Evolutionary conservation across 495 filamentous ascomycete species (phyloP).

Genomic region (Penicillium cosmopolitanum): DNA sequence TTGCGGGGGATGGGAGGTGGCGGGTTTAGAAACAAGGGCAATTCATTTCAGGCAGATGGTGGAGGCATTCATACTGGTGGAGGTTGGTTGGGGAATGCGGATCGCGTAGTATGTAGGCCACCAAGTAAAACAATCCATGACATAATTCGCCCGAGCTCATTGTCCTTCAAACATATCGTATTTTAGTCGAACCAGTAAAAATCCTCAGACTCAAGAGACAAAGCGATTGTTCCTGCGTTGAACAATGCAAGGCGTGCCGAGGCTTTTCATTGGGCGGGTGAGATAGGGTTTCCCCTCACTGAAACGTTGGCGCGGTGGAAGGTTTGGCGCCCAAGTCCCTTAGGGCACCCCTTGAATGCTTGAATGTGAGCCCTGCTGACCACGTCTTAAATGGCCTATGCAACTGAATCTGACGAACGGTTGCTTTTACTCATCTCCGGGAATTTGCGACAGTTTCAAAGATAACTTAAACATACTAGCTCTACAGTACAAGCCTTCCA

Average conservation of each 20-base stretch:
- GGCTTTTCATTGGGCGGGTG: not conserved
- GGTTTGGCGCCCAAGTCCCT: not conserved
- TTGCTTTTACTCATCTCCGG: no score
- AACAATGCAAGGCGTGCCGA: not conserved
- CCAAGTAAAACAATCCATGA: not conserved
- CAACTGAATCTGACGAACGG: no score
- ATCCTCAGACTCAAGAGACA: not conserved
- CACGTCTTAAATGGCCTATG: no score
- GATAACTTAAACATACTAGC: no score
- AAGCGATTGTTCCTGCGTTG: not conserved
- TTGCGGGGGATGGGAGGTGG: not conserved
- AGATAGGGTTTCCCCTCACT: not conserved
- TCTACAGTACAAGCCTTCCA: no score
- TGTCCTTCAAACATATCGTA: constrained; percentile 1
- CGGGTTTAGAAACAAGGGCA: not conserved
- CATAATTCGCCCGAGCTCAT: not conserved
- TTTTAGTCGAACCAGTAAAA: not conserved
- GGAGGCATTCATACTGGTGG: constrained; percentile 2
- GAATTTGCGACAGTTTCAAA: no score
- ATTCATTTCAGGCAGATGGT: not conserved
- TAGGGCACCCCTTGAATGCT: not conserved
- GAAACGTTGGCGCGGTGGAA: not conserved
- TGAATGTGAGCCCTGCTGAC: no score
- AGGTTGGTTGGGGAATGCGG: not conserved
- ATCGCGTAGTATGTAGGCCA: constrained; percentile 1